phyloP scores from a whole-genome alignment of 2,329 filamentous ascomycete genomes.

The Bipolaris cookei region DNA sequence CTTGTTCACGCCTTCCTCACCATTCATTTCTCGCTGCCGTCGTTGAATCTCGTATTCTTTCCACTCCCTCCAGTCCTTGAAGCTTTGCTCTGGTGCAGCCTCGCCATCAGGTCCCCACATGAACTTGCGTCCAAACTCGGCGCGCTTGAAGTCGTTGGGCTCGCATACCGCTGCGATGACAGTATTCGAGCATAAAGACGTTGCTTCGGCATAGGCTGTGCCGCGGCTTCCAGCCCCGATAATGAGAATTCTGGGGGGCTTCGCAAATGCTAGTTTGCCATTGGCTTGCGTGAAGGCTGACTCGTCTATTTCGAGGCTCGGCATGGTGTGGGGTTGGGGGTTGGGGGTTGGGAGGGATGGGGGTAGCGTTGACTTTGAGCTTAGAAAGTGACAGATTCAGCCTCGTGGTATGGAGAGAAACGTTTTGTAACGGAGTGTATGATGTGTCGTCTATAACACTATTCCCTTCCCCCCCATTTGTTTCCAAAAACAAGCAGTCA shows the following conservation, averaged over 20 bases:
- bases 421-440: no score
- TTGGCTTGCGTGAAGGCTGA: constrained; percentile 21
- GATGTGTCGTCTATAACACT: no score
- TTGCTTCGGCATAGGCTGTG: constrained; percentile 43
- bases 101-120: constrained; percentile 67
- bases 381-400: no score
- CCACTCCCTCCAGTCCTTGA: constrained; percentile 76
- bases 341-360: no score
- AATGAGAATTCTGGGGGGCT: constrained; percentile 43
- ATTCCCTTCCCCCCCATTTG: no score
- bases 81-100: constrained; percentile 69
- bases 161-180: constrained; percentile 81
- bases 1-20: constrained; percentile 28
- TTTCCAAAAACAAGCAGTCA: no score
- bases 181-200: constrained; percentile 52
- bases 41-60: constrained; percentile 72
- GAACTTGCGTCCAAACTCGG: constrained; percentile 70
- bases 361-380: no score
- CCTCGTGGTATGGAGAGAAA: no score
- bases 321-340: constrained; percentile 1
- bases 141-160: constrained; percentile 77
- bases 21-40: constrained; percentile 54
- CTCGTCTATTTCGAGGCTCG: constrained; percentile 1
- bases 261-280: constrained; percentile 24
- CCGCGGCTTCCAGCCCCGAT: constrained; percentile 51